Evolutionary conservation across 2,329 filamentous ascomycete species (phyloP).

Genomic region (Cordyceps cicadae): DNA sequence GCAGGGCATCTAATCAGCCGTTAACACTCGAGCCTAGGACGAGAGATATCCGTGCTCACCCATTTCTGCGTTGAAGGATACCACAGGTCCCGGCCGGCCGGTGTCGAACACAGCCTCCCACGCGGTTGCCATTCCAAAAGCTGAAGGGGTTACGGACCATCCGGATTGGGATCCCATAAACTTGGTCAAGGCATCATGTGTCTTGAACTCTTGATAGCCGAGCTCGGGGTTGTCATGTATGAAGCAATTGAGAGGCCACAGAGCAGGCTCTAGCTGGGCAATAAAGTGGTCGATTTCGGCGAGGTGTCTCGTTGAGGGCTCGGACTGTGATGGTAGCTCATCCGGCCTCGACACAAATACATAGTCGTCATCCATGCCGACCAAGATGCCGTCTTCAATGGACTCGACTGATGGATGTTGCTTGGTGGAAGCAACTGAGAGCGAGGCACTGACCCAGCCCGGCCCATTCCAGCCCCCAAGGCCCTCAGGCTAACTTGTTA

Average conservation of each 20-base stretch:
- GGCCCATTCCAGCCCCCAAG: background rate
- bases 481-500: background rate
- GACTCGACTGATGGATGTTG: background rate
- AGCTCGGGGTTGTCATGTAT: slow-evolving; percentile 38
- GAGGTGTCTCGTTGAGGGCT: background rate
- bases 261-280: slow-evolving; percentile 13
- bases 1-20: slow-evolving; percentile 34
- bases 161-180: slow-evolving; percentile 26
- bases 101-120: slow-evolving; percentile 34
- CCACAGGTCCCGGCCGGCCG: slow-evolving; percentile 26
- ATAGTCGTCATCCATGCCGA: slow-evolving; percentile 11
- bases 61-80: slow-evolving; percentile 35
- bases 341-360: slow-evolving; percentile 6
- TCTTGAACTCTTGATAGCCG: slow-evolving; percentile 32
- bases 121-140: slow-evolving; percentile 35
- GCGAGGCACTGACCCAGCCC: background rate
- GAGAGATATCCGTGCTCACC: slow-evolving; percentile 13
- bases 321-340: background rate
- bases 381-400: too few relatives aligned
- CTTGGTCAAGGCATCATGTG: slow-evolving; percentile 32
- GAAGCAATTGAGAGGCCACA: slow-evolving; percentile 30
- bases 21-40: background rate
- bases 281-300: slow-evolving; percentile 26
- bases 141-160: slow-evolving; percentile 32
- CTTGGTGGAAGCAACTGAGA: background rate